A percentile compares a stretch with the other conserved stretches of the same genome.
Evolutionary conservation across 352 stramenopile species (phyloP).

Genomic region (Phytophthora pinifolia): DNA sequence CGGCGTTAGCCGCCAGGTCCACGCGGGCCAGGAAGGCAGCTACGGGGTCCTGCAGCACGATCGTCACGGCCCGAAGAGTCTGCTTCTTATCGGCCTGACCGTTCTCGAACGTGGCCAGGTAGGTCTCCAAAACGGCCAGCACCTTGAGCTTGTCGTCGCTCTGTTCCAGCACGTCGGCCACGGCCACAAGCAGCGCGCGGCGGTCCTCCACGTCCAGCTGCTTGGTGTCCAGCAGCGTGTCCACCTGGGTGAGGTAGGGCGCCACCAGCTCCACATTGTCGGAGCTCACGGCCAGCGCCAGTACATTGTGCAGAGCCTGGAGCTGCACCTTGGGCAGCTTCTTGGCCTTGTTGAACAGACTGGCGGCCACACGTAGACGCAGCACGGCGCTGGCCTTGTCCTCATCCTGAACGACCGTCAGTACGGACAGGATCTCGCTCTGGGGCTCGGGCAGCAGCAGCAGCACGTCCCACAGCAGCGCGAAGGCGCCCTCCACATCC

Average conservation of each 20-base stretch:
- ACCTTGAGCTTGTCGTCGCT: constrained; percentile 54
- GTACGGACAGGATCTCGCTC: constrained; percentile 44
- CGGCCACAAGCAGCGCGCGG: constrained; percentile 62
- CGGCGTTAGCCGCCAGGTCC: constrained; percentile 78
- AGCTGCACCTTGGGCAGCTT: constrained; percentile 65
- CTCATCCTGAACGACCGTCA: constrained; percentile 47
- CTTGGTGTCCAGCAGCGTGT: constrained; percentile 50
- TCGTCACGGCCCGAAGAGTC: constrained; percentile 76
- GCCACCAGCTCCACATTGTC: constrained; percentile 61
- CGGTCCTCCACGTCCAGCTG: constrained; percentile 50
- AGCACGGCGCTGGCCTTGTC: constrained; percentile 61
- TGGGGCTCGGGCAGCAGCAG: constrained; percentile 38
- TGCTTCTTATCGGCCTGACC: constrained; percentile 58
- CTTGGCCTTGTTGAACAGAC: constrained; percentile 77
- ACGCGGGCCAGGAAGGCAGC: constrained; percentile 90
- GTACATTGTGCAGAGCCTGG: constrained; percentile 58
- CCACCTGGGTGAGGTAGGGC: constrained; percentile 71
- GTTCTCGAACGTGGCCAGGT: constrained; percentile 54
- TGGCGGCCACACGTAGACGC: constrained; percentile 66
- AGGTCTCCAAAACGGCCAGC: constrained; percentile 77
- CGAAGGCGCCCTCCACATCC: constrained; percentile 77
- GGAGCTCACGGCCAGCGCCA: constrained; percentile 58
- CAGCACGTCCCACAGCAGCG: constrained; percentile 62
- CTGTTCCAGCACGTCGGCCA: constrained; percentile 72
- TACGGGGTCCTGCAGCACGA: constrained; percentile 90